phyloP scores from a whole-genome alignment of 75 land plant genomes.

The Sequoia sempervirens region DNA sequence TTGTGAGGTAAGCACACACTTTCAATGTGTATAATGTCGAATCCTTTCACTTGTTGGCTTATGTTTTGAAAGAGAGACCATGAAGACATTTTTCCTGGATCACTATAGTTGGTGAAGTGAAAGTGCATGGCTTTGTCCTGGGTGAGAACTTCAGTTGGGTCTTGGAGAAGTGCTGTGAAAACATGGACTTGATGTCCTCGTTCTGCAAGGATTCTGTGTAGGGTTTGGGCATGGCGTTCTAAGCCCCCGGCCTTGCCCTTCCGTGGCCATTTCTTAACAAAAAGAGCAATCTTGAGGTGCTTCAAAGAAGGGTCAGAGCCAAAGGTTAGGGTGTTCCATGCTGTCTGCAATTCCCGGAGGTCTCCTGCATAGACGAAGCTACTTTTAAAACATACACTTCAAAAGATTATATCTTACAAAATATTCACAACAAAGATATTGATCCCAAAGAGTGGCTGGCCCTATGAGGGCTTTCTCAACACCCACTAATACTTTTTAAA shows the following conservation, averaged over 20 bases:
- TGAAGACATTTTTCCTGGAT: slow-evolving; percentile 1
- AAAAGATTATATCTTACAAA: too few relatives aligned
- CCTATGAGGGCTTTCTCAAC: too few relatives aligned
- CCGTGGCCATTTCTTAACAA: slow-evolving; percentile 75
- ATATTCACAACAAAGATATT: too few relatives aligned
- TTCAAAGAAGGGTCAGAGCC: slow-evolving; percentile 20
- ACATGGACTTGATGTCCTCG: slow-evolving; percentile 69
- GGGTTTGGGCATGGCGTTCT: slow-evolving; percentile 6
- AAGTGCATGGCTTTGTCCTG: background rate
- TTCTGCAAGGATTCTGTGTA: slow-evolving; percentile 47
- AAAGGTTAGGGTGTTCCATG: slow-evolving; percentile 65
- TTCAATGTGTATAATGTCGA: slow-evolving; percentile 35
- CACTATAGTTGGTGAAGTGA: background rate
- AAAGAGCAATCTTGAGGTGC: slow-evolving; percentile 54
- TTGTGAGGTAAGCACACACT: slow-evolving; percentile 33
- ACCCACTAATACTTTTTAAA: too few relatives aligned
- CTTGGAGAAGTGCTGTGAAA: slow-evolving; percentile 40
- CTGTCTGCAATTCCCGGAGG: background rate
- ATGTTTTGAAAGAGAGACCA: background rate
- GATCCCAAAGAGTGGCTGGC: too few relatives aligned
- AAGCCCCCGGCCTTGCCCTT: slow-evolving; percentile 57
- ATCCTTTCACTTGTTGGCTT: background rate
- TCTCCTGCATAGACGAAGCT: background rate
- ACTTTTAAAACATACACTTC: too few relatives aligned
- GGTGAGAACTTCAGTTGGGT: slow-evolving; percentile 7